Evolutionary conservation across 805 yeast species (phyloP), one percentile per base, ranked within the genome.

Genomic region (Saturnispora sekii): DNA sequence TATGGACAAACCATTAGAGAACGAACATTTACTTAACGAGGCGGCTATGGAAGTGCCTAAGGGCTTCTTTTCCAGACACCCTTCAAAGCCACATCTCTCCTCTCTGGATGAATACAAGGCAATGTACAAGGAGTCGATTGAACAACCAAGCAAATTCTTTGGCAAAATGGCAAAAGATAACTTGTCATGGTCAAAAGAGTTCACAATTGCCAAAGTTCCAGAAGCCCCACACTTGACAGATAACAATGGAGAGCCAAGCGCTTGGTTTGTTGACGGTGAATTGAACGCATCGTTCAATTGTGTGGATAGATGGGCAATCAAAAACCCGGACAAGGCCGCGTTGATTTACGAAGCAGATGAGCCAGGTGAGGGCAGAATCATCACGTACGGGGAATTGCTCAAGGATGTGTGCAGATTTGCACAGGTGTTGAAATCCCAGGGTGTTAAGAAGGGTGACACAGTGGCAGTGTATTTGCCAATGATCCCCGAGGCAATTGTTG

Each of bases 381-480:
- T 84, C 57, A 78, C 90, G 17, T 84, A 74, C 61, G 82, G 81
- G 32, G 83, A 84, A 66, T 70, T 84, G 54, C 68, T 84, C 52
- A 75, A 75, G 53, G 75, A 84, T 54, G 87, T 84, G 31, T 80
- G 78, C 35, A 74, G 76, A 58, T 77, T 81, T 44, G 83, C 90
- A 7, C 85, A 82, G 54, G 81, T 79, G 32, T 71, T 84, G 59
- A 67, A 71, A 52, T 65, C 68, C 48, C 67, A 79, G 70, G 89
- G 89, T 41, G 79, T 84, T 47, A 67, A 70, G 49, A 84, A 84
- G 65, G 93, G 93, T 55, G 95, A 84, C 60, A 81, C 88, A 14
- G 90, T 84, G 46, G 93, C 93, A 18, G 84, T 84, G 43, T 84
- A 84, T 62, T 69, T 84, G 68, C 95, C 95, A 56, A 84, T 84